phyloP scores from a whole-genome alignment of 495 filamentous ascomycete species.

The Barbatosphaeria neglecta region DNA sequence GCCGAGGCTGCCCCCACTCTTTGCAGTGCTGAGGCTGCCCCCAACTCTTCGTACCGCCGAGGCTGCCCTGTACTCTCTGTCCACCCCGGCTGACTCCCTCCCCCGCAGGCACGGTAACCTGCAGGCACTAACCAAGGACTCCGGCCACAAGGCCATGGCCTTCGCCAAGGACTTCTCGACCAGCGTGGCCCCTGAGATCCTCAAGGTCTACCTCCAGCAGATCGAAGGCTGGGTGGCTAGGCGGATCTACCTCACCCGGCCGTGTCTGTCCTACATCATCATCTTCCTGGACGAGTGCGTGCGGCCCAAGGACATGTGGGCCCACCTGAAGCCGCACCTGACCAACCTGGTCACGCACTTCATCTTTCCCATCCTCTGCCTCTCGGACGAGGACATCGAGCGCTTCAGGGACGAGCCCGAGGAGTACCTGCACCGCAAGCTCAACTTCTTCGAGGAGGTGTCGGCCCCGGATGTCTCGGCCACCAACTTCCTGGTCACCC shows the following conservation, averaged over 20 bases:
- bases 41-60: background rate
- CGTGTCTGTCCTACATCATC: constrained; percentile 81
- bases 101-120: constrained; percentile 75
- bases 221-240: constrained; percentile 96
- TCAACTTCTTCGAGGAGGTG: constrained; percentile 97
- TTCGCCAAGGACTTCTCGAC: constrained; percentile 83
- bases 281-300: constrained; percentile 94
- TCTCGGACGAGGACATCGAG: constrained; percentile 85
- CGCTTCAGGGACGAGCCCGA: constrained; percentile 88
- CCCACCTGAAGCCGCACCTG: constrained; percentile 83
- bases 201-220: constrained; percentile 83
- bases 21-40: background rate
- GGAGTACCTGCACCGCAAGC: constrained; percentile 90
- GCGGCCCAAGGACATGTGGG: constrained; percentile 94
- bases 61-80: background rate
- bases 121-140: constrained; percentile 45
- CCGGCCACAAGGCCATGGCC: constrained; percentile 52
- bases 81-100: constrained; percentile 12
- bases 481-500: constrained; percentile 87
- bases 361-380: constrained; percentile 88
- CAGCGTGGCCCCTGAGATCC: constrained; percentile 87
- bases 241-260: constrained; percentile 87
- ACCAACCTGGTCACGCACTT: constrained; percentile 85
- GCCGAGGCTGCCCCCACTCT: background rate
- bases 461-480: constrained; percentile 93